Base-by-base conservation (phyloP, 202 grass and related monocot genomes). In the Bolboschoenoplectus hybrid region DNA sequence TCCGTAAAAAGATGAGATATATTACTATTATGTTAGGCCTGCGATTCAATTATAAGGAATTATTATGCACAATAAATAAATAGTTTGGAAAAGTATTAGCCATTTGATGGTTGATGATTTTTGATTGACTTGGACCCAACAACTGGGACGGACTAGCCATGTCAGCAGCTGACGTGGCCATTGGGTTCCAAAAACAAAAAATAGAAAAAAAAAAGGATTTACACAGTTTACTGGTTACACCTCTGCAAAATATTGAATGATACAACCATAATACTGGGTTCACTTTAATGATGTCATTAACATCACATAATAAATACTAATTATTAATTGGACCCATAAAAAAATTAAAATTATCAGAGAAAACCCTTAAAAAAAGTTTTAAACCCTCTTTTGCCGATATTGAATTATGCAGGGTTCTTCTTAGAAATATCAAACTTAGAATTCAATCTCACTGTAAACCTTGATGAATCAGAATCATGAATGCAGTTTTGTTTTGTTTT, bases 361-460 rank as follows among this genome's bases (percentile, higher is more conserved):
- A 47, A 8, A 16, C 51, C 51, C 13, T 9, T 7, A 38, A n/a
- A 19, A n/a, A 19, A 55, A 10, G 19, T 53, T 7, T 3, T 53
- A 9, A 76, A 76, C 7, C 47, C 41, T 19, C 1, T 16, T 76
- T 14, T 8, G 11, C 12, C 38, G 38, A 77, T 55, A 34, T 34
- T 26, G 26, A 74, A 74, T 13, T 6, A 74, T 13, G 34, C 71
- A 50, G 20, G 71, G 71, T 74, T 40, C 1, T 38, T 57, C 49
- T 52, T 6, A 16, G 34, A 78, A 58, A 52, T 9, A 58, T 40
- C 74, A 9, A 35, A 55, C 74, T 58, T 78, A n/a, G 36, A 78
- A 78, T 58, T 78, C 35, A 78, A 78, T 78, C 74, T 39, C 34
- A 57, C 74, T 78, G 6, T 35, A 58, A 57, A 78, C 32, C 5